Percentiles rank a stretch among this genome's conserved stretches.
Conservation (phyloP, 306 rosid genomes). For the Clitoria ternatea region DNA sequence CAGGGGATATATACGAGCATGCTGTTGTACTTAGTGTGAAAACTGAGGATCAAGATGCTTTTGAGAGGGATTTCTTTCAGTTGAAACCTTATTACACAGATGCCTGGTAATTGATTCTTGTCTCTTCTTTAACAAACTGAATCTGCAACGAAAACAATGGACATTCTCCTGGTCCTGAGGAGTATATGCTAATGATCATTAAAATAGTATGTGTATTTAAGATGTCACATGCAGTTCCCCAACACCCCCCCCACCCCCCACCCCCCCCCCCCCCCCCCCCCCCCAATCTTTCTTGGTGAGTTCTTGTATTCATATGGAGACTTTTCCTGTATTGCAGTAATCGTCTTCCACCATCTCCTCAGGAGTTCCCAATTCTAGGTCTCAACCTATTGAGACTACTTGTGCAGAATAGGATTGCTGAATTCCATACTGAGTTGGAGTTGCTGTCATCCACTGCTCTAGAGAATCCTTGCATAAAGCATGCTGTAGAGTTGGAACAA, state of each 20-base stretch:
- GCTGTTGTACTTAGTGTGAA: constrained; percentile 91
- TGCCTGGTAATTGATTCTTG: constrained; percentile 58
- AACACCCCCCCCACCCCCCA: too few relatives aligned
- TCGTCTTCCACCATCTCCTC: constrained; percentile 72
- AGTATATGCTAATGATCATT: constrained; percentile 1
- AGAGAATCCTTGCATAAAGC: constrained; percentile 89
- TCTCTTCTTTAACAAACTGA: neutral
- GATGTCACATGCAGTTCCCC: neutral
- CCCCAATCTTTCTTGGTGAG: neutral
- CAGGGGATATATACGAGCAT: constrained; percentile 97
- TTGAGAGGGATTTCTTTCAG: constrained; percentile 94
- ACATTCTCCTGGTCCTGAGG: neutral
- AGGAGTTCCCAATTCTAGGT: constrained; percentile 91
- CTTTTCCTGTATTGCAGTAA: constrained; percentile 51
- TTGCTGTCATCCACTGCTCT: constrained; percentile 77
- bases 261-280: too few relatives aligned
- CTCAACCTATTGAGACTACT: constrained; percentile 96
- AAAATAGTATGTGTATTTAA: neutral
- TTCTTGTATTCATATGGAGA: neutral
- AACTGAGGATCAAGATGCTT: constrained; percentile 90
- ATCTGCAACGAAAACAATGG: neutral
- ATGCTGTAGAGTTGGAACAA: constrained; percentile 98
- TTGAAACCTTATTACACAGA: constrained; percentile 92
- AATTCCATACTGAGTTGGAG: constrained; percentile 96
- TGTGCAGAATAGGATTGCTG: constrained; percentile 97